A percentile compares a stretch with the other conserved stretches of the same genome.
Conservation (phyloP, 164 flowering plant genomes). For the Amborella trichopoda region DNA sequence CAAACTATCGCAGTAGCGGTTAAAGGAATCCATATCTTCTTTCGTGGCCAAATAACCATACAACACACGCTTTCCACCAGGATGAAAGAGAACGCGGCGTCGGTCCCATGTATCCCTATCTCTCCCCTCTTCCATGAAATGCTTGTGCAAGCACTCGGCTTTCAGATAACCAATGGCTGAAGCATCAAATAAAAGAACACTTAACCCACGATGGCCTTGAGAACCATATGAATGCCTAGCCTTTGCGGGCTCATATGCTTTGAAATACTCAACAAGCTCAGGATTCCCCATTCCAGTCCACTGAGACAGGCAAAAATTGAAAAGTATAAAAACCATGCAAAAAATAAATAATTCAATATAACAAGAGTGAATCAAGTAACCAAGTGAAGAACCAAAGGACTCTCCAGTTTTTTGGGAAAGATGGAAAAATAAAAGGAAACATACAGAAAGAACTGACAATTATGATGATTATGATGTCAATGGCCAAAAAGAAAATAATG, state of each 20-base stretch:
- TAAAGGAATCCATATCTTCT: constrained; percentile 61
- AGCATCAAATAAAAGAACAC: constrained; percentile 72
- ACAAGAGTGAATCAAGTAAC: too few relatives aligned
- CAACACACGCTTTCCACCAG: constrained; percentile 77
- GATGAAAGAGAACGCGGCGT: constrained; percentile 24
- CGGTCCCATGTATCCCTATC: constrained; percentile 70
- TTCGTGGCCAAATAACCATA: constrained; percentile 73
- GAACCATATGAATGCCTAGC: constrained; percentile 94
- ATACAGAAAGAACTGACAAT: too few relatives aligned
- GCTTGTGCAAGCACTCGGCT: constrained; percentile 87
- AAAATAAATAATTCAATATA: too few relatives aligned
- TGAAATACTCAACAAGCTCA: constrained; percentile 78
- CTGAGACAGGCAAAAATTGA: too few relatives aligned
- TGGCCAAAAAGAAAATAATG: too few relatives aligned
- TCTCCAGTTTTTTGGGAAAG: too few relatives aligned
- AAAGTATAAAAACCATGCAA: too few relatives aligned
- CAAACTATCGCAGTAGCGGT: constrained; percentile 67
- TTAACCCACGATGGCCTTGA: constrained; percentile 90
- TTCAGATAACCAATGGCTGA: constrained; percentile 64
- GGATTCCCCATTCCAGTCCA: constrained; percentile 97
- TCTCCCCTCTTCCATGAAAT: constrained; percentile 44
- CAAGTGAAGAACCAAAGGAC: too few relatives aligned
- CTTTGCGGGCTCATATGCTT: constrained; percentile 39
- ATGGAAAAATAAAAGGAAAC: too few relatives aligned
- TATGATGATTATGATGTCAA: too few relatives aligned